Base-by-base conservation (phyloP, 2,329 filamentous ascomycete genomes). In the Hypoxylon sp. region DNA sequence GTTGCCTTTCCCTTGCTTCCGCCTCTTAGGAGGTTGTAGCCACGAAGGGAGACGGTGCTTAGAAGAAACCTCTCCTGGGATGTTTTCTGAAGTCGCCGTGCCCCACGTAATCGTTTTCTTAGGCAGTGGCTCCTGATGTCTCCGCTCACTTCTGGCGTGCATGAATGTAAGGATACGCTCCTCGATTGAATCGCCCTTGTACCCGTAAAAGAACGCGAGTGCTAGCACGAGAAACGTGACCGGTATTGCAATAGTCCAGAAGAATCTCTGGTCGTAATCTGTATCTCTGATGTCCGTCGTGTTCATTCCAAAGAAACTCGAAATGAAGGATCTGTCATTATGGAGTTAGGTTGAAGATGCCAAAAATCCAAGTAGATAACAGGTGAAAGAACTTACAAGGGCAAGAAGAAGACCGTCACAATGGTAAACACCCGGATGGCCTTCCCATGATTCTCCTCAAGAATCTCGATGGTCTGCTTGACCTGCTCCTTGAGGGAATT, bases 261-360 rank as follows among this genome's bases (percentile, higher is more conserved):
- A 73, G 2, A 70, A 29, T 24, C 21, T 50, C 48, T 67, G 55
- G 24, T 62, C 55, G 21, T 62, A 50, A 7, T 68, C 54, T 2
- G 46, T 74, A 31, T 72, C 42, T 19, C 67, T 66, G 24, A 74
- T 71, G 24, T 70, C 64, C 2, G 59, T 53, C 10, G 64, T 71
- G 64, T 71, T 74, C 69, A 73, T 74, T 6, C 72, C 64, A 17
- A 71, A 61, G 57, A 69, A 72, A 51, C 69, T 72, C 17, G 69
- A 69, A 8, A 72, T 62, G 29, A 73, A 74, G 1, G 69, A 71
- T 46, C 64, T 73, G 11, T 32, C 13, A 31, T 46, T 17, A 44
- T 17, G 11, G 32, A 11, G 31, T 37, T 24, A 58, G 44, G 21
- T 48, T 53, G 21, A 13, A 10, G 3, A 13, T 11, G n/a, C 32